A percentile compares a stretch with the other conserved stretches of the same genome.
Conservation (phyloP, 768 basidiomycete genomes). For the Hygrophorus russula region DNA sequence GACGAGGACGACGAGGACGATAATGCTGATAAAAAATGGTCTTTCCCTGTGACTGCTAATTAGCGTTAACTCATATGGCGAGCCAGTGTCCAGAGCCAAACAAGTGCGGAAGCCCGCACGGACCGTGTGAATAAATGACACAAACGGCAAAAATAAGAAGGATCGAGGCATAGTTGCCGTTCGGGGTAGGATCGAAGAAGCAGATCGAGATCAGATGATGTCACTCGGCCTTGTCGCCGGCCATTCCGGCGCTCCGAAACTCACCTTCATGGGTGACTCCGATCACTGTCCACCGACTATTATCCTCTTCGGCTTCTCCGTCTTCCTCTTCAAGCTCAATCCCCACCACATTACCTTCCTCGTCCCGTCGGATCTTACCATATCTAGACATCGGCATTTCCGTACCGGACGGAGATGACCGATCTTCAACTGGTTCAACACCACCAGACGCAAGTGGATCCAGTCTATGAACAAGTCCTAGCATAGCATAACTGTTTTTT, state of each 20-base stretch:
- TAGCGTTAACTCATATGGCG: too few relatives aligned
- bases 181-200: slow-evolving; percentile 26
- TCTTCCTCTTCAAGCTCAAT: slow-evolving; percentile 55
- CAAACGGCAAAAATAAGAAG: slow-evolving; percentile 7
- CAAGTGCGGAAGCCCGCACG: slow-evolving; percentile 12
- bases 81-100: too few relatives aligned
- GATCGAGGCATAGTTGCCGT: slow-evolving; percentile 5
- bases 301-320: slow-evolving; percentile 20
- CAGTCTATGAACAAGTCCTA: slow-evolving; percentile 62
- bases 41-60: too few relatives aligned
- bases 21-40: too few relatives aligned
- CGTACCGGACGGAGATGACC: slow-evolving; percentile 8
- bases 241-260: slow-evolving; percentile 19
- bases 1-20: too few relatives aligned
- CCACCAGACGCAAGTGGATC: slow-evolving; percentile 65
- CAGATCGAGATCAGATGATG: not conserved
- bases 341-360: slow-evolving; percentile 59
- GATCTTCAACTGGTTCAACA: slow-evolving; percentile 31
- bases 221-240: slow-evolving; percentile 8
- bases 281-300: slow-evolving; percentile 30
- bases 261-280: slow-evolving; percentile 30
- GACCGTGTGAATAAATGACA: slow-evolving; percentile 16
- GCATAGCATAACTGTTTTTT: slow-evolving; percentile 51
- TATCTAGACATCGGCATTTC: slow-evolving; percentile 24
- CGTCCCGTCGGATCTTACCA: slow-evolving; percentile 78